Conservation (phyloP, 2,329 filamentous ascomycete genomes). For the Fragosphaeria purpurea region DNA sequence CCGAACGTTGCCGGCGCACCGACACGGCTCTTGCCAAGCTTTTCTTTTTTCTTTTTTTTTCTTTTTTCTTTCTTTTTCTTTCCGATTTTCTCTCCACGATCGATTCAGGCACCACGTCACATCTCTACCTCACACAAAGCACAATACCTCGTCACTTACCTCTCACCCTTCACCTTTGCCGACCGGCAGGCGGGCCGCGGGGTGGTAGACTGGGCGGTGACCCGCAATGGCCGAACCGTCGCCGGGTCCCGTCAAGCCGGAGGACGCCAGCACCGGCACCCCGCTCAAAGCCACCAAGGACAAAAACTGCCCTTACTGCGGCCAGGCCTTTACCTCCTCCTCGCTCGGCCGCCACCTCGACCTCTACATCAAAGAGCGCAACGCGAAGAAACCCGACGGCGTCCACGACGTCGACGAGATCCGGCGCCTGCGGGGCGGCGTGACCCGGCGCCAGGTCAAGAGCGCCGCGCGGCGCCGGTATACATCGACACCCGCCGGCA, state of each 20-base stretch:
- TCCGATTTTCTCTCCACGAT: too few relatives aligned
- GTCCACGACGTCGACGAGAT: slow-evolving; percentile 88
- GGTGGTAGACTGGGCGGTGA: too few relatives aligned
- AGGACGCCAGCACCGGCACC: slow-evolving; percentile 14
- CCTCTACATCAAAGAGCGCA: slow-evolving; percentile 87
- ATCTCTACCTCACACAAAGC: too few relatives aligned
- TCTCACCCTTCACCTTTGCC: too few relatives aligned
- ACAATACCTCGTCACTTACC: too few relatives aligned
- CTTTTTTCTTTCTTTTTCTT: not conserved
- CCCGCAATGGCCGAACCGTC: slow-evolving; percentile 19
- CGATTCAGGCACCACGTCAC: too few relatives aligned
- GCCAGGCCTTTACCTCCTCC: slow-evolving; percentile 84
- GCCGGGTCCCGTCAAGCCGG: slow-evolving; percentile 9
- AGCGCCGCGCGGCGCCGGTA: slow-evolving; percentile 51
- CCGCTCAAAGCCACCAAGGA: slow-evolving; percentile 58
- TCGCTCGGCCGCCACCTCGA: slow-evolving; percentile 89
- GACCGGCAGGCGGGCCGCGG: too few relatives aligned
- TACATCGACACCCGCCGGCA: slow-evolving; percentile 48
- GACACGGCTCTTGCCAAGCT: not conserved
- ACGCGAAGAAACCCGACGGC: slow-evolving; percentile 77
- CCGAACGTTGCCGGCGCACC: too few relatives aligned
- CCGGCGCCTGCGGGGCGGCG: slow-evolving; percentile 67
- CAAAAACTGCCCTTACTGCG: slow-evolving; percentile 78
- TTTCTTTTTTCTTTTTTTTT: not conserved
- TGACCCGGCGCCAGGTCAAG: slow-evolving; percentile 76